Conservation (phyloP, 768 basidiomycete species). For the Suillus subluteus region DNA sequence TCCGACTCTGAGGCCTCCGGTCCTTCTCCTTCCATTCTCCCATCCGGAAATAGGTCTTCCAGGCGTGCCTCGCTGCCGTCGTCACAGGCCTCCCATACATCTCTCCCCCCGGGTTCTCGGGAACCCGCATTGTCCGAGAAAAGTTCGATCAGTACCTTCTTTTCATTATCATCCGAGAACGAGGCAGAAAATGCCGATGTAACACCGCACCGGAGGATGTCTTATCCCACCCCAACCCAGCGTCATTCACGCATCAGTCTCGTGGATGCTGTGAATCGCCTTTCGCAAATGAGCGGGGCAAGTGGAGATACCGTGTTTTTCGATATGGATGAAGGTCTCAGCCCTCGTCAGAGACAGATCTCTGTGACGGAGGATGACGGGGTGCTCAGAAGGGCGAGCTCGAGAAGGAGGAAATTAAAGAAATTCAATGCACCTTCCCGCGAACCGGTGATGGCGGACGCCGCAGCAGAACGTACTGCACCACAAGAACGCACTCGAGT, state of each 20-base stretch:
- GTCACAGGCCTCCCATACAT: conserved; percentile 2
- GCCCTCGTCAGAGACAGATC: not conserved
- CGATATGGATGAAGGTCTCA: conserved; percentile 11
- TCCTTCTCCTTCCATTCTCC: not conserved
- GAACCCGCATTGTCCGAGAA: conserved; percentile 27
- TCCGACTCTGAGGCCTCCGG: not conserved
- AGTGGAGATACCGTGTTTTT: conserved; percentile 34
- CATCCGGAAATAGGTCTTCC: not conserved
- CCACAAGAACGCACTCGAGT: conserved; percentile 7
- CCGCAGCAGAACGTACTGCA: conserved; percentile 3
- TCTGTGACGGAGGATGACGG: conserved; percentile 9
- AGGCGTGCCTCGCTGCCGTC: conserved; percentile 19
- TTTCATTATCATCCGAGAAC: conserved; percentile 27
- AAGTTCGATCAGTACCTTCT: conserved; percentile 32
- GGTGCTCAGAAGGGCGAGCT: conserved; percentile 7
- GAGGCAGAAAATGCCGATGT: not conserved
- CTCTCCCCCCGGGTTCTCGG: conserved; percentile 14
- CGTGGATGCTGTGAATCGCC: conserved; percentile 28
- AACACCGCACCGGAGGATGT: conserved; percentile 23
- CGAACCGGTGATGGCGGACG: not conserved
- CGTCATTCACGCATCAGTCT: conserved; percentile 28
- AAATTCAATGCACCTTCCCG: not conserved
- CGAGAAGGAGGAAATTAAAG: not conserved
- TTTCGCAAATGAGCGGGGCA: conserved; percentile 27
- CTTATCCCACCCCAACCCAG: conserved; percentile 29